Conservation (phyloP, 345 rosid species). For the Aegle marmelos region DNA sequence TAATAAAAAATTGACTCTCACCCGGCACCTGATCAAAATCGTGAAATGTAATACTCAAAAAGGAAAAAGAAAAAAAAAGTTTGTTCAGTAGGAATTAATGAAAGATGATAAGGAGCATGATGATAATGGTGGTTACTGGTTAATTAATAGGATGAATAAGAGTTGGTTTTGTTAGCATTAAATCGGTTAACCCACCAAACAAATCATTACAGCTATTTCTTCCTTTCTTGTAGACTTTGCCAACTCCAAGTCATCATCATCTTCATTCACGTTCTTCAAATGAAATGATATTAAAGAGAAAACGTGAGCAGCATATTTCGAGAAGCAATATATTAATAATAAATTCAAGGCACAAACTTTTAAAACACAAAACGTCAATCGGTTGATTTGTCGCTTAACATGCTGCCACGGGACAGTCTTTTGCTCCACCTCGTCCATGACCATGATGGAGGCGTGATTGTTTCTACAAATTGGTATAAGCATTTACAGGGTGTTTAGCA, state of each 20-base stretch:
- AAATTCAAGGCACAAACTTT: too few species aligned
- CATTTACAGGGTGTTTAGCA: not conserved
- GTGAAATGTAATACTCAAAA: not conserved
- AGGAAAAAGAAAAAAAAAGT: not conserved
- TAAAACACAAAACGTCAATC: too few species aligned
- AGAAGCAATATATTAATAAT: too few species aligned
- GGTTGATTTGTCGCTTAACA: too few species aligned
- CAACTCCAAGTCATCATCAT: not conserved
- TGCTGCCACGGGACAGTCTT: too few species aligned
- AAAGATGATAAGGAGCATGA: too few species aligned
- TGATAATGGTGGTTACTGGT: not conserved
- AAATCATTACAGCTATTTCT: slow-evolving; percentile 3
- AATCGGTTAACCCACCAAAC: slow-evolving; percentile 37
- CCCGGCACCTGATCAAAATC: too few species aligned
- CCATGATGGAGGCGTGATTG: not conserved
- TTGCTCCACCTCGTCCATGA: too few species aligned
- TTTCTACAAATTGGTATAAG: not conserved
- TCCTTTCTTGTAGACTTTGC: slow-evolving; percentile 17
- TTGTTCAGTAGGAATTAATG: too few species aligned
- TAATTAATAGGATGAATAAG: not conserved
- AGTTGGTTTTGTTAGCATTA: slow-evolving; percentile 25
- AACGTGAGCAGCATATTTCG: not conserved
- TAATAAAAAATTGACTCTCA: too few species aligned
- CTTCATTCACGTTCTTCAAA: not conserved
- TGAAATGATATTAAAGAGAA: not conserved